Percentiles rank a stretch among this genome's conserved stretches.
Evolutionary conservation across 148 eudicot species (phyloP).

Genomic region (Camellia granthamiana): DNA sequence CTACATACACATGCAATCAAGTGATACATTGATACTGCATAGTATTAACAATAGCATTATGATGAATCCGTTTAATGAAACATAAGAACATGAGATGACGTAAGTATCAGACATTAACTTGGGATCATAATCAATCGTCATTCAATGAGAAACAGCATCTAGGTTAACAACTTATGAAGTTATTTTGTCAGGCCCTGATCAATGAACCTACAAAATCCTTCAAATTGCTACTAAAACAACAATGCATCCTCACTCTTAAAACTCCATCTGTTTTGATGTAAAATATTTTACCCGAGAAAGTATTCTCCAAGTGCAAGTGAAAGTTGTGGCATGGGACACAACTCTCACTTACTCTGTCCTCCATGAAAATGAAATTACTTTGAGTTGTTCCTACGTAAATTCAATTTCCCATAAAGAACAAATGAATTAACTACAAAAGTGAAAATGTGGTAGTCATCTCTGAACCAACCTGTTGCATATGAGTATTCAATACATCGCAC

Average conservation of each 20-base stretch:
- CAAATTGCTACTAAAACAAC: neutral
- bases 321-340: too few relatives aligned
- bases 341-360: too few relatives aligned
- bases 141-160: neutral
- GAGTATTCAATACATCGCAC: conserved; percentile 93
- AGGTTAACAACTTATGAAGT: neutral
- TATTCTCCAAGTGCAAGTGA: too few relatives aligned
- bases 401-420: neutral
- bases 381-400: too few relatives aligned
- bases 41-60: neutral
- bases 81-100: neutral
- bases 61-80: conserved; percentile 1
- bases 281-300: too few relatives aligned
- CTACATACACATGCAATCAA: neutral
- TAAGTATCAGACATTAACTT: neutral
- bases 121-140: neutral
- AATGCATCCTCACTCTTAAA: too few relatives aligned
- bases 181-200: neutral
- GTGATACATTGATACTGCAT: neutral
- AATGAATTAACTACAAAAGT: neutral
- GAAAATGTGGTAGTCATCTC: neutral
- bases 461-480: conserved; percentile 65
- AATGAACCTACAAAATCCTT: neutral
- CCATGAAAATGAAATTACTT: too few relatives aligned
- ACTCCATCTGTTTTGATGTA: too few relatives aligned